phyloP scores from a whole-genome alignment of 768 basidiomycete species.

The Mycena chlorophos region DNA sequence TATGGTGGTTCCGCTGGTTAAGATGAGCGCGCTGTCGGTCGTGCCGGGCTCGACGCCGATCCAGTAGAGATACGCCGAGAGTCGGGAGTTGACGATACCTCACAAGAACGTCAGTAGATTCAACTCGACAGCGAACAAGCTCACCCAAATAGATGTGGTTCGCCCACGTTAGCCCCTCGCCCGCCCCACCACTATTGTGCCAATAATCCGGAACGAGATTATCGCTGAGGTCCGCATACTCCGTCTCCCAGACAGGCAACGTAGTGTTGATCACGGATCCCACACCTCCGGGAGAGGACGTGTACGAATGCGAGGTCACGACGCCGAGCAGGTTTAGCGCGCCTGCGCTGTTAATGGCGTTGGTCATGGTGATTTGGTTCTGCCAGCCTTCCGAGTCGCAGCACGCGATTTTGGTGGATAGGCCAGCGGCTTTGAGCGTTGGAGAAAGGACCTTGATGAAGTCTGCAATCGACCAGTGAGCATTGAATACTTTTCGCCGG shows the following conservation, averaged over 20 bases:
- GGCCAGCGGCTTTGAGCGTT: slow-evolving; percentile 3
- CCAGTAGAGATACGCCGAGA: slow-evolving; percentile 15
- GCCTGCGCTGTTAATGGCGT: slow-evolving; percentile 9
- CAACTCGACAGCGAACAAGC: too few relatives aligned
- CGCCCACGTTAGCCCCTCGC: slow-evolving; percentile 16
- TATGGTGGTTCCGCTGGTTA: slow-evolving; percentile 6
- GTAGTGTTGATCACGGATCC: slow-evolving; percentile 3
- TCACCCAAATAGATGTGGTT: slow-evolving; percentile 15
- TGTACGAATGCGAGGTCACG: slow-evolving; percentile 16
- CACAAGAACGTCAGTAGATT: too few relatives aligned
- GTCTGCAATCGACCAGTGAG: not conserved
- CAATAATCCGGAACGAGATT: slow-evolving; percentile 6
- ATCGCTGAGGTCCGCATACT: slow-evolving; percentile 16
- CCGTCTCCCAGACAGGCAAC: slow-evolving; percentile 11
- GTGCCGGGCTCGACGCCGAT: slow-evolving; percentile 12
- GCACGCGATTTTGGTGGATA: slow-evolving; percentile 9
- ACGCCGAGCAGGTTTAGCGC: slow-evolving; percentile 6
- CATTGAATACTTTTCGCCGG: not conserved
- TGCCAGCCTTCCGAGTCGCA: slow-evolving; percentile 17
- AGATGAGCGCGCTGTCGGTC: slow-evolving; percentile 10
- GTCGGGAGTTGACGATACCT: slow-evolving; percentile 12
- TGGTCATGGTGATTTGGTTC: slow-evolving; percentile 14
- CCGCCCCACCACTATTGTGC: slow-evolving; percentile 8
- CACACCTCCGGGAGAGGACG: not conserved
- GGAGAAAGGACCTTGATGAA: slow-evolving; percentile 16